Base-by-base conservation (phyloP, 2,329 filamentous ascomycete species). In the Fusarium goolgardi region DNA sequence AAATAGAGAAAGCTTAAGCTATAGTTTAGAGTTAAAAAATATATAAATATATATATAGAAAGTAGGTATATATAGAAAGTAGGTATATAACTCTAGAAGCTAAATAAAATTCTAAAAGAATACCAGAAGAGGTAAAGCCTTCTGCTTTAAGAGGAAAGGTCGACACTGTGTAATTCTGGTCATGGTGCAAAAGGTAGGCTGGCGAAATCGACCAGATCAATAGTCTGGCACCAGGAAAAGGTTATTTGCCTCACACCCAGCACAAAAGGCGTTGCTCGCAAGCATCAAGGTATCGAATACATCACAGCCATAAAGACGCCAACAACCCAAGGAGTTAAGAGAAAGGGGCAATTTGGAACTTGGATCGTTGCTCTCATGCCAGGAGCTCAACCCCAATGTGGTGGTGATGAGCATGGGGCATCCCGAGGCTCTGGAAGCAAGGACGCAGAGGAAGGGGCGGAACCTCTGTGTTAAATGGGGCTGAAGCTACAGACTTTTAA, bases 51-150 rank as follows among this genome's bases (percentile, higher is more conserved):
- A n/a, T n/a, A n/a, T n/a, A n/a, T n/a, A n/a, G n/a, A n/a, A n/a
- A n/a, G n/a, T n/a, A n/a, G n/a, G n/a, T n/a, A n/a, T n/a, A n/a
- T n/a, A n/a, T n/a, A 58, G 57, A 46, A 65, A 67, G 57, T 65
- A 65, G 71, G 71, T 70, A 72, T n/a, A n/a, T n/a, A n/a, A n/a
- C n/a, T n/a, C n/a, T n/a, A n/a, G 59, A 62, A 54, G 53, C 16
- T 35, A 8, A 29, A 25, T 4, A 23, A 7, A 11, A 47, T 73
- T 73, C 71, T 43, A 73, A 71, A 73, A 74, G 40, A 61, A 23
- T 73, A 59, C 71, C 71, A 47, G 43, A 73, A 69, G 45, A 49
- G 70, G 71, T 31, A 65, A 54, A 40, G 43, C 27, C 37, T 18
- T 12, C 23, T 43, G 21, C 41, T 55, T 37, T 11, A 57, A 55